phyloP scores from a whole-genome alignment of 208 protist genomes.

The Crithidia acanthocephali region DNA sequence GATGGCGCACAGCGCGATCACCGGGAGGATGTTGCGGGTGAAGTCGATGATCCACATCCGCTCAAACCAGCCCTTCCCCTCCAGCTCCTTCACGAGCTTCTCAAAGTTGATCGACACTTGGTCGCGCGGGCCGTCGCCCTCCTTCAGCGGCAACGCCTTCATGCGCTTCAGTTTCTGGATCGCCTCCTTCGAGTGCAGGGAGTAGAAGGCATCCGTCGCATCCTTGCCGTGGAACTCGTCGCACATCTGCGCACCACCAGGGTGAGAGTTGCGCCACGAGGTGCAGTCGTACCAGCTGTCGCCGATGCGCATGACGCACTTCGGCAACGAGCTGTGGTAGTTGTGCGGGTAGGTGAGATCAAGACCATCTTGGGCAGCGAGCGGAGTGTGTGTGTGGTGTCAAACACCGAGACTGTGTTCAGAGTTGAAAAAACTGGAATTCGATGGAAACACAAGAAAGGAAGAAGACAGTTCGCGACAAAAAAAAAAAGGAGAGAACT shows the following conservation, averaged over 20 bases:
- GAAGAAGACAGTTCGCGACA: too few species aligned
- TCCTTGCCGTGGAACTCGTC: slow-evolving; percentile 81
- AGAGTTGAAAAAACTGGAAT: not conserved
- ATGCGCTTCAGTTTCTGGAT: slow-evolving; percentile 78
- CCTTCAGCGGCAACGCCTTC: slow-evolving; percentile 72
- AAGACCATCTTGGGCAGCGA: slow-evolving; percentile 40
- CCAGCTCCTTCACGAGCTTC: slow-evolving; percentile 60
- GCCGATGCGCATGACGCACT: slow-evolving; percentile 78
- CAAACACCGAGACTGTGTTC: not conserved
- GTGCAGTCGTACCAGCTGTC: slow-evolving; percentile 87
- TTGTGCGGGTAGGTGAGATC: slow-evolving; percentile 52
- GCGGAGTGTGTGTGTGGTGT: not conserved
- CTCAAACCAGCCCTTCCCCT: slow-evolving; percentile 70
- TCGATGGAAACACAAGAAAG: not conserved
- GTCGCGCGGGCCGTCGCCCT: slow-evolving; percentile 62
- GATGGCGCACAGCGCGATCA: slow-evolving; percentile 54
- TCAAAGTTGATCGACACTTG: slow-evolving; percentile 63
- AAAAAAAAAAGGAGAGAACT: not conserved
- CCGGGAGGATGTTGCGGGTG: slow-evolving; percentile 68
- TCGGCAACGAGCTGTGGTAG: slow-evolving; percentile 70
- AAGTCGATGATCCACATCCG: slow-evolving; percentile 74
- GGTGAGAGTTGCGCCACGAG: slow-evolving; percentile 75
- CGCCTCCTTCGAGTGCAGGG: slow-evolving; percentile 79
- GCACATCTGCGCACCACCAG: slow-evolving; percentile 70
- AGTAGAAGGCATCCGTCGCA: slow-evolving; percentile 82